Percentiles rank a stretch among this genome's conserved stretches.
These are phyloP conservation scores for Crucibulum laeve DNA, from an alignment of 768 basidiomycete genomes.

Conservation along the genomic window DNA sequence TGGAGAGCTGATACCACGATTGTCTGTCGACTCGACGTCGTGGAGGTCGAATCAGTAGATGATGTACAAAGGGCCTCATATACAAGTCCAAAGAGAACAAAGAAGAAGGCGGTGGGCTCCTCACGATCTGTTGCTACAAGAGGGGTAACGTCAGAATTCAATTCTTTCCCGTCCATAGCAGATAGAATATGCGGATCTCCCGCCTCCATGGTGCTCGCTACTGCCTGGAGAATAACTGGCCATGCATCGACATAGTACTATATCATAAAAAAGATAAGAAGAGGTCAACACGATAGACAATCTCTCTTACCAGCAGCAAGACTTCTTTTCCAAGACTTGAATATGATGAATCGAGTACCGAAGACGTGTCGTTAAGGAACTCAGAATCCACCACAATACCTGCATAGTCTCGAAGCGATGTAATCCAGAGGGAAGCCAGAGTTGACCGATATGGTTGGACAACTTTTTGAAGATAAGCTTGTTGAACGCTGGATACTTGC, in stretches of 20 bases:
- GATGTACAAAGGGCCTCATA: conserved; percentile 80
- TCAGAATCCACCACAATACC: conserved; percentile 88
- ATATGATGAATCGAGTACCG: conserved; percentile 77
- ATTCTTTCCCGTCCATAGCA: conserved; percentile 78
- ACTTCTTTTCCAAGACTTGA: conserved; percentile 89
- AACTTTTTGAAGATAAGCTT: conserved; percentile 75
- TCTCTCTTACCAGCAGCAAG: conserved; percentile 71
- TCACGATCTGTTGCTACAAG: conserved; percentile 26
- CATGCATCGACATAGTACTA: conserved; percentile 89
- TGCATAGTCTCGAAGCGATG: conserved; percentile 87
- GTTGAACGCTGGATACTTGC: conserved; percentile 69
- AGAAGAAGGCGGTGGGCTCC: conserved; percentile 82
- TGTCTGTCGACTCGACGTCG: conserved; percentile 34
- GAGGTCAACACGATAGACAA: neutral
- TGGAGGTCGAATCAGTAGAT: conserved; percentile 51
- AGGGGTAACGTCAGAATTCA: conserved; percentile 15
- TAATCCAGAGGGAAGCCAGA: conserved; percentile 84
- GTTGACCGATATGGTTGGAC: conserved; percentile 74
- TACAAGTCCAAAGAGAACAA: conserved; percentile 87
- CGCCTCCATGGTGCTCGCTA: conserved; percentile 73
- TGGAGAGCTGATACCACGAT: conserved; percentile 62
- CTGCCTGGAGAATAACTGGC: conserved; percentile 79
- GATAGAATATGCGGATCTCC: conserved; percentile 64
- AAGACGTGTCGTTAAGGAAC: conserved; percentile 69
- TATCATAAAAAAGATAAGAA: conserved; percentile 4